phyloP scores from a whole-genome alignment of 768 basidiomycete genomes.

The Dentipellis sp. region DNA sequence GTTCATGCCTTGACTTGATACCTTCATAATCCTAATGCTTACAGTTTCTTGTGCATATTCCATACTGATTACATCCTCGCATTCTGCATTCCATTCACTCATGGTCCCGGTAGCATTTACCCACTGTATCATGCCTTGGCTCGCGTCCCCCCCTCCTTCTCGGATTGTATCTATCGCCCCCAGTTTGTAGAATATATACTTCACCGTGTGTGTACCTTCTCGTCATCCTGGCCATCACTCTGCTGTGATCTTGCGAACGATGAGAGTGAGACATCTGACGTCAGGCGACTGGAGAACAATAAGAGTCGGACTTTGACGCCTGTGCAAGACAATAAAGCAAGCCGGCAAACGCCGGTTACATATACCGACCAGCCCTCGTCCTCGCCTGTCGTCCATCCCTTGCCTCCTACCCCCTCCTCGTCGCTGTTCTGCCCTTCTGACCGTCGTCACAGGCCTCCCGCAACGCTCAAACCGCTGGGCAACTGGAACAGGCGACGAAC shows the following conservation, averaged over 20 bases:
- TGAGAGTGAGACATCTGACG: not conserved
- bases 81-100: not conserved
- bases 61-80: not conserved
- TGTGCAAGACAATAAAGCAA: conserved; percentile 1
- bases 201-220: not conserved
- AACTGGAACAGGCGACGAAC: no score
- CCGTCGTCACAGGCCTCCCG: not conserved
- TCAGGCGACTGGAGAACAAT: not conserved
- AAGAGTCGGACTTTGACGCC: not conserved
- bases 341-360: conserved; percentile 2
- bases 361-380: not conserved
- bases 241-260: not conserved
- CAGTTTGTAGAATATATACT: not conserved
- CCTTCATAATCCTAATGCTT: not conserved
- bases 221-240: not conserved
- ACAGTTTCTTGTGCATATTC: not conserved
- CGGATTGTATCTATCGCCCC: conserved; percentile 5
- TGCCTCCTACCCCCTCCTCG: conserved; percentile 4
- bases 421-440: not conserved
- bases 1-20: not conserved
- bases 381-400: not conserved
- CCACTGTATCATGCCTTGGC: conserved; percentile 10
- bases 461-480: not conserved
- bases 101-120: not conserved
- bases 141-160: conserved; percentile 1